Conservation (phyloP, 2,329 filamentous ascomycete species). For the Alternaria gansuensis region DNA sequence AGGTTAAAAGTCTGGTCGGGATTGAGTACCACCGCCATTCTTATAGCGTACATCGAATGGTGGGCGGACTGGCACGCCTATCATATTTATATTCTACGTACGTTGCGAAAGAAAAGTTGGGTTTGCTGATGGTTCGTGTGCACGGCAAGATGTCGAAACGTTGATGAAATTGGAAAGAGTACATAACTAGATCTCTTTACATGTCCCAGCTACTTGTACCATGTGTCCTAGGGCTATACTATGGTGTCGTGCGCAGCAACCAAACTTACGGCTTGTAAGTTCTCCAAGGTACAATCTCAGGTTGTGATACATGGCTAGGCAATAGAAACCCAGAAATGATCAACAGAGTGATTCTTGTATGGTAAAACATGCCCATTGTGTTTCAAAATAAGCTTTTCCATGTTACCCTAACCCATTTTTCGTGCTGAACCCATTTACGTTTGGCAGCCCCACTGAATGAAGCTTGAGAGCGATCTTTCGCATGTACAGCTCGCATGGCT, state of each 20-base stretch:
- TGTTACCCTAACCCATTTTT: background rate
- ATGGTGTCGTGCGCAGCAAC: too few species aligned
- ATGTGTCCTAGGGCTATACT: too few species aligned
- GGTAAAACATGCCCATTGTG: background rate
- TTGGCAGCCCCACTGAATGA: background rate
- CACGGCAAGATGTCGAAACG: too few species aligned
- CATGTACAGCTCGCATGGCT: slow-evolving; percentile 11
- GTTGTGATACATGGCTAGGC: background rate
- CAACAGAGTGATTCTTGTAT: slow-evolving; percentile 1
- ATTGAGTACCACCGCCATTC: background rate
- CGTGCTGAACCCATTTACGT: background rate
- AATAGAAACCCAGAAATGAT: slow-evolving; percentile 1
- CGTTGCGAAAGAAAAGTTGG: too few species aligned
- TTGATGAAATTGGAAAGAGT: too few species aligned
- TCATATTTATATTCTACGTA: background rate
- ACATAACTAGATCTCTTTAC: too few species aligned
- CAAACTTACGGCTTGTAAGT: too few species aligned
- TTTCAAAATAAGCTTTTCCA: background rate
- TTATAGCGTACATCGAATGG: background rate
- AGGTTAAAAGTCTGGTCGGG: background rate
- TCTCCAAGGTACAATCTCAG: background rate
- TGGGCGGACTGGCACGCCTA: background rate
- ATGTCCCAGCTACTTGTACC: too few species aligned
- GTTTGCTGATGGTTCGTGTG: too few species aligned
- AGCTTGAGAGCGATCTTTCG: slow-evolving; percentile 4